These are phyloP conservation scores for Cladosporium austrohemisphaericum DNA, from an alignment of 2,329 filamentous ascomycete genomes.

Conservation along the genomic window DNA sequence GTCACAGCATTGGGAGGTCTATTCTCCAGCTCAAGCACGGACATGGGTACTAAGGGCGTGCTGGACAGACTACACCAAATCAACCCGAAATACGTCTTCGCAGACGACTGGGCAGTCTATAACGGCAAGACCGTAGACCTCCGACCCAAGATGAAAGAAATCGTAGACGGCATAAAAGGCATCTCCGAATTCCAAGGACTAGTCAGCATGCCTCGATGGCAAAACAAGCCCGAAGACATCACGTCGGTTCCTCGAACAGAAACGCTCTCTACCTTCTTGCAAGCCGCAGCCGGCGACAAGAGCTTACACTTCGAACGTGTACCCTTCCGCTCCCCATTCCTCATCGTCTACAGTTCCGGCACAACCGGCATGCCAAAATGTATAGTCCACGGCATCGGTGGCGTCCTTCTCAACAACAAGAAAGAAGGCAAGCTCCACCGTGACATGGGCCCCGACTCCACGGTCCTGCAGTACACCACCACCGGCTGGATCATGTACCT, in stretches of 20 bases:
- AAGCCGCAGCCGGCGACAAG: slow-evolving; percentile 36
- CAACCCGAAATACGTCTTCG: slow-evolving; percentile 73
- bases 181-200: slow-evolving; percentile 60
- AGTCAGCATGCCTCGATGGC: slow-evolving; percentile 65
- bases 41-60: slow-evolving; percentile 78
- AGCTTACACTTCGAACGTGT: slow-evolving; percentile 56
- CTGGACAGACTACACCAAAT: slow-evolving; percentile 72
- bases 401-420: slow-evolving; percentile 54
- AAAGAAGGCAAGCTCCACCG: slow-evolving; percentile 61
- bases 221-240: slow-evolving; percentile 55
- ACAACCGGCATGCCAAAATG: slow-evolving; percentile 83
- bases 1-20: slow-evolving; percentile 67
- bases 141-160: slow-evolving; percentile 65
- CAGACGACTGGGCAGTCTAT: slow-evolving; percentile 76
- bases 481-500: slow-evolving; percentile 92
- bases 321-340: slow-evolving; percentile 68
- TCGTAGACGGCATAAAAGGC: slow-evolving; percentile 59
- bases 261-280: slow-evolving; percentile 42
- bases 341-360: slow-evolving; percentile 69
- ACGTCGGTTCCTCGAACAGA: slow-evolving; percentile 48
- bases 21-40: slow-evolving; percentile 73
- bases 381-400: slow-evolving; percentile 74
- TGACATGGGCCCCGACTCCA: slow-evolving; percentile 40
- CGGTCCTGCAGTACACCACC: slow-evolving; percentile 57
- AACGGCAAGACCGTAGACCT: slow-evolving; percentile 74